phyloP scores from a whole-genome alignment of 1,284 basidiomycete genomes.

The Ganoderma multipileum region DNA sequence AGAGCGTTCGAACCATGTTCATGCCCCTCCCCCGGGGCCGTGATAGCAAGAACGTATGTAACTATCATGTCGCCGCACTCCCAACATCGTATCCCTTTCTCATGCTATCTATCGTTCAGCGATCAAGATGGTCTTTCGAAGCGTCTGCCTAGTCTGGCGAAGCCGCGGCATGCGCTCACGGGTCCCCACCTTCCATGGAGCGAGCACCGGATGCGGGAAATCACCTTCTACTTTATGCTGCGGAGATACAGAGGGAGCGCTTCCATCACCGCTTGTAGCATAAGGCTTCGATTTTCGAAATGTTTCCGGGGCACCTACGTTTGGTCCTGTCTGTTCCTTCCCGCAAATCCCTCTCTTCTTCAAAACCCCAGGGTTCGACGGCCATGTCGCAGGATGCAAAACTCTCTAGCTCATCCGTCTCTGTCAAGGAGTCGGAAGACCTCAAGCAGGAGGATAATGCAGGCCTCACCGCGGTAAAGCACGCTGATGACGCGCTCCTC shows the following conservation, averaged over 20 bases:
- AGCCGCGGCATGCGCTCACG: background rate
- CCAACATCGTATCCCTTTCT: background rate
- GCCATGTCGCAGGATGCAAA: constrained; percentile 14
- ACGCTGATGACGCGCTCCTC: constrained; percentile 62
- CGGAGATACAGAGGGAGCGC: background rate
- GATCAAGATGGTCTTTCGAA: background rate
- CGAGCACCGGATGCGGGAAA: background rate
- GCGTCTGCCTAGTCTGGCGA: background rate
- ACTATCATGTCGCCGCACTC: background rate
- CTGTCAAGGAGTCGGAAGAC: background rate
- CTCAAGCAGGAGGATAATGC: constrained; percentile 9
- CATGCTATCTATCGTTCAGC: background rate
- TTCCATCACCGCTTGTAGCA: constrained; percentile 5
- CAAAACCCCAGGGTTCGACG: background rate
- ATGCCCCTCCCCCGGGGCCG: background rate
- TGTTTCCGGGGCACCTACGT: background rate
- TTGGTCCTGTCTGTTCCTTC: background rate
- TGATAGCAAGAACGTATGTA: background rate
- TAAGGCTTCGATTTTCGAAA: background rate
- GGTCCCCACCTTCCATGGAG: background rate
- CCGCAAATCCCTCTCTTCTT: background rate
- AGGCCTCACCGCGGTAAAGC: constrained; percentile 38
- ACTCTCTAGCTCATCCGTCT: background rate
- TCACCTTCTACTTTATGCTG: background rate
- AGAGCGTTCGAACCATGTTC: background rate